Evolutionary conservation across 805 yeast genomes (phyloP), one percentile per base, ranked within the genome.

Genomic region (Metschnikowia lochheadii): DNA sequence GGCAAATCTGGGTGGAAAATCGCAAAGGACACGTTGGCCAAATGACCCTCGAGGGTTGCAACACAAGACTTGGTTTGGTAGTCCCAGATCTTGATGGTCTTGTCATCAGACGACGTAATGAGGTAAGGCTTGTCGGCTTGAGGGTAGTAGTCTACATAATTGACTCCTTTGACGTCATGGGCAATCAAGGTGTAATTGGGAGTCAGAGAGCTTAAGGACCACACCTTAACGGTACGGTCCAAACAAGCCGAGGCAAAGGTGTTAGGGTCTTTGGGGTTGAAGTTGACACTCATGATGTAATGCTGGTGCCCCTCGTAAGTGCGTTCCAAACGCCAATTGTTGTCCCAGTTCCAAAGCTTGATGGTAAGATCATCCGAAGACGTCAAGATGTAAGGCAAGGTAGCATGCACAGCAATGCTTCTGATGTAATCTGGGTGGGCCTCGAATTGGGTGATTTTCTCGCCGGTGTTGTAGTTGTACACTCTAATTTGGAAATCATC

Each of bases 1-100:
- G 99, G 99, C 63, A 94, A 78, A 63, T 92, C 96, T n/a, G 97
- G 96, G 68, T 94, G 99, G 84, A 91, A 94, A 34, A 91, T 82
- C 6, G 99, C 99, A 74, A 90, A 94, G 26, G 97, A 89, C 40
- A 94, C 99, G 67, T 94, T 94, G 41, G 95, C 81, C 58, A 89
- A 76, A 66, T 94, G 99, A 34, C 97, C 99, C 65, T 87, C 95
- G 60, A 94, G 77, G 26, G 96, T 86, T 10, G 98, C 97, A 44
- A 94, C 96, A 65, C 94, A 85, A 6, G 96, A 83, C 74, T 94
- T 94, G 40, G 97, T 89, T 78, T 94, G 99, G 65, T 94, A 94
- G 70, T 91, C 98, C 96, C 97, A 92, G 46, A 91, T 78, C 62
- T 87, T 87, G 56, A 90, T 83, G 2, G 96, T 84, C 57, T 84